Evolutionary conservation across 805 yeast genomes (phyloP), one percentile per base, ranked within the genome.

Genomic region (Pichia pseudocactophila): DNA sequence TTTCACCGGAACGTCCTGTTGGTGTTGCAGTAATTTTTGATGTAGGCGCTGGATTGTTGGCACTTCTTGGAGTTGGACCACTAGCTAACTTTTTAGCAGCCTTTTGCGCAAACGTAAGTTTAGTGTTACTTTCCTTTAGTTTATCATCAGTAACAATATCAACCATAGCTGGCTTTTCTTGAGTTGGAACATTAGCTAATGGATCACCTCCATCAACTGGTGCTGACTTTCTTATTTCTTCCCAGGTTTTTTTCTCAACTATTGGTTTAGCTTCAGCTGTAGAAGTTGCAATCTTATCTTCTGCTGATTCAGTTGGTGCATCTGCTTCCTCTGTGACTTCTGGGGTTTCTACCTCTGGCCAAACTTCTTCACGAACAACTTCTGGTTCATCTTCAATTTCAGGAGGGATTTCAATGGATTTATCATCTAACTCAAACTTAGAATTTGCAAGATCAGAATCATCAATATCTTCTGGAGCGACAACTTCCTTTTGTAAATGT

Each of bases 401-500:
- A 8, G 58, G 47, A 11, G 64, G 63, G 36, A 50, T 57, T 8
- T 38, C 46, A 30, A 58, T 45, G 11, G 52, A 19, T 9, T 47
- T 25, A 34, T 54, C 61, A 42, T 59, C 58, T 33, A 58, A 43
- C 33, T 48, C 54, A 43, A 52, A 60, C 28, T 54, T 56, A 35
- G 45, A 53, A 22, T 48, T 57, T 48, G 58, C 61, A 34, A 61
- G 43, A 19, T 52, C 54, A 33, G 52, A 55, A 46, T 55, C 62
- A 30, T 53, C 57, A 11, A 61, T 48, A 20, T 55, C 38, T 35
- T 53, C 57, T n/a, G 51, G 42, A 3, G 13, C 40, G 25, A 27
- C 33, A 17, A 61, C 45, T 12, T 61, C 63, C 47, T 59, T 56
- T 45, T 62, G 66, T 52, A 75, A 62, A 57, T 75, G 81, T 39